Percentiles rank a stretch among this genome's conserved stretches.
phyloP scores from a whole-genome alignment of 768 basidiomycete species.

The Naganishia vaughanmartiniae region DNA sequence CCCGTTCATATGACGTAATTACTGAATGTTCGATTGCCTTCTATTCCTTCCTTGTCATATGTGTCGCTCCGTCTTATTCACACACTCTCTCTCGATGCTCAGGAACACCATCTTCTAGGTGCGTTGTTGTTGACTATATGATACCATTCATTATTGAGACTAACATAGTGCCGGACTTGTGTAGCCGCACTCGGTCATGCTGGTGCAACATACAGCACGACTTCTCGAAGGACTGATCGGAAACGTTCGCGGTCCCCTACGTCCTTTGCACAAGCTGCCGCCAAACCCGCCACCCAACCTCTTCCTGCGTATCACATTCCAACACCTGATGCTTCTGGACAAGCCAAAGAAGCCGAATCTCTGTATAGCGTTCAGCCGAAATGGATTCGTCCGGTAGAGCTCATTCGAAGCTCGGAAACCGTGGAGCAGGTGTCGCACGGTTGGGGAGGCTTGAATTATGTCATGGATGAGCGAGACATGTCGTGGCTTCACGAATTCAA shows the following conservation, averaged over 20 bases:
- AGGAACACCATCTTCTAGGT: slow-evolving; percentile 56
- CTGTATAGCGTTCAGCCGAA: slow-evolving; percentile 63
- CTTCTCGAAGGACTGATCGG: slow-evolving; percentile 4
- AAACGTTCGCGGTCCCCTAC: slow-evolving; percentile 34
- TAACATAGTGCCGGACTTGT: not conserved
- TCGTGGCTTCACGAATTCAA: slow-evolving; percentile 94
- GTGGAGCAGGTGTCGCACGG: slow-evolving; percentile 67
- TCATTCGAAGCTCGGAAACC: slow-evolving; percentile 77
- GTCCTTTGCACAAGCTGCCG: slow-evolving; percentile 29
- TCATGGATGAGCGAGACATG: slow-evolving; percentile 92
- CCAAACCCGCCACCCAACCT: slow-evolving; percentile 47
- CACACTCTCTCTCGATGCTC: slow-evolving; percentile 19
- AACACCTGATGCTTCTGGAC: slow-evolving; percentile 81
- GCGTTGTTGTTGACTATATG: slow-evolving; percentile 48
- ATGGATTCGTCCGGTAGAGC: slow-evolving; percentile 76
- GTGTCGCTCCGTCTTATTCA: not conserved
- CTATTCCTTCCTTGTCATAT: slow-evolving; percentile 6
- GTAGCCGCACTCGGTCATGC: slow-evolving; percentile 14
- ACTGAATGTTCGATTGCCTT: slow-evolving; percentile 20
- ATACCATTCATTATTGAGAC: not conserved
- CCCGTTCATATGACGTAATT: slow-evolving; percentile 12
- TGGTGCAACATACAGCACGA: slow-evolving; percentile 21
- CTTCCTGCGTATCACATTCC: slow-evolving; percentile 66
- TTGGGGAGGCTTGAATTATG: slow-evolving; percentile 76
- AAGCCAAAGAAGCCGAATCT: slow-evolving; percentile 69